Percentiles rank a stretch among this genome's conserved stretches.
phyloP scores from a whole-genome alignment of 306 rosid species.

The Quercus bicolor region DNA sequence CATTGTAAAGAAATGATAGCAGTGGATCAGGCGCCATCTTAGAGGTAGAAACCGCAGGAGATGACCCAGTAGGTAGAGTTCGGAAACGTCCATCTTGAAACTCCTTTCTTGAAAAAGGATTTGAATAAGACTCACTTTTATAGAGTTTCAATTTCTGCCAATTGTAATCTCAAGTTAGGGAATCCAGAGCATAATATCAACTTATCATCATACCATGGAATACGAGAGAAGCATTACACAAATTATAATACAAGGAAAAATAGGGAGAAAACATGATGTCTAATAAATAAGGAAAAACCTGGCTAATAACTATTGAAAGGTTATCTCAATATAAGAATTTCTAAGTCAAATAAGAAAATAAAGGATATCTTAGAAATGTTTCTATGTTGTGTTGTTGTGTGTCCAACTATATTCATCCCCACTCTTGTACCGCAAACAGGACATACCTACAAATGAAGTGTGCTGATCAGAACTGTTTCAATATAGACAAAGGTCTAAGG shows the following conservation, averaged over 20 bases:
- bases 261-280: not conserved
- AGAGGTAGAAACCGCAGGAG: slow-evolving; percentile 46
- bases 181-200: slow-evolving; percentile 20
- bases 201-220: slow-evolving; percentile 4
- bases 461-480: slow-evolving; percentile 3
- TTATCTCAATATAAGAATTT: not conserved
- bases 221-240: not conserved
- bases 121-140: slow-evolving; percentile 39
- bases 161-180: slow-evolving; percentile 57
- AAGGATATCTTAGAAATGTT: slow-evolving; percentile 68
- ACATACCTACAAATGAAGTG: slow-evolving; percentile 54
- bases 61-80: slow-evolving; percentile 28
- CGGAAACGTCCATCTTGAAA: slow-evolving; percentile 32
- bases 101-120: slow-evolving; percentile 46
- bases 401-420: slow-evolving; percentile 55
- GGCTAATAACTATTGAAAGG: not conserved
- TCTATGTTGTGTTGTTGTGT: slow-evolving; percentile 59
- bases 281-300: slow-evolving; percentile 1
- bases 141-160: slow-evolving; percentile 40
- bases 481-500: not conserved
- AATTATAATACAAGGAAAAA: not conserved
- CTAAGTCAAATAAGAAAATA: not conserved
- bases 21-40: slow-evolving; percentile 47
- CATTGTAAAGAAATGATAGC: slow-evolving; percentile 46
- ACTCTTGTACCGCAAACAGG: slow-evolving; percentile 56